These are phyloP conservation scores for Pontederia paniculata DNA, from an alignment of 176 grass and related monocot genomes.

Conservation along the genomic window DNA sequence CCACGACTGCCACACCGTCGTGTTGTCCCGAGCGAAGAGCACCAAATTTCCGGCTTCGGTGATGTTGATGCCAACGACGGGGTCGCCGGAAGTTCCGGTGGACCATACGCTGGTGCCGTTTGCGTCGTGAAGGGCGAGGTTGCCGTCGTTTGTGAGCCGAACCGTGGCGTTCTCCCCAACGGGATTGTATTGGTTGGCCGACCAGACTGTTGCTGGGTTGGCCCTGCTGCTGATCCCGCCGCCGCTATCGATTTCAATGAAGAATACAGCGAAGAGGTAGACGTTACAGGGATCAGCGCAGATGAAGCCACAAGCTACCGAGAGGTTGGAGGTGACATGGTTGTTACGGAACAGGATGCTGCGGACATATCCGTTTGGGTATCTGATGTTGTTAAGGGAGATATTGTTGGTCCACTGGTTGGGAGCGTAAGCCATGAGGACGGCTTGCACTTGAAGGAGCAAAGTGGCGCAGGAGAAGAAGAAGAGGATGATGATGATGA, in stretches of 20 bases:
- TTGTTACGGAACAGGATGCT: slow-evolving; percentile 10
- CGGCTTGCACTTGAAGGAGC: no score
- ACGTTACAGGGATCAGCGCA: slow-evolving; percentile 10
- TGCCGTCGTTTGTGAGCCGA: slow-evolving; percentile 16
- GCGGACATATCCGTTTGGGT: background rate
- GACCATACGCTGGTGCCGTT: slow-evolving; percentile 27
- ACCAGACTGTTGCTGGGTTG: slow-evolving; percentile 11
- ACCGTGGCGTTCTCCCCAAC: slow-evolving; percentile 25
- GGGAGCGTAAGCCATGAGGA: slow-evolving; percentile 1
- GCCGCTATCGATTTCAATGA: slow-evolving; percentile 8
- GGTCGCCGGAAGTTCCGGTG: background rate
- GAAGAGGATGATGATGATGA: no score
- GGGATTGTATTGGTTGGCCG: slow-evolving; percentile 14
- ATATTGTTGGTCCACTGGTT: slow-evolving; percentile 8
- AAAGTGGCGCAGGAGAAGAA: no score
- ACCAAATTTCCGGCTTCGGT: slow-evolving; percentile 34
- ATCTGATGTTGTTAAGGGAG: background rate
- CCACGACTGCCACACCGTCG: slow-evolving; percentile 33
- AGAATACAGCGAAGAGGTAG: slow-evolving; percentile 19
- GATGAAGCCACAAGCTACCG: slow-evolving; percentile 19
- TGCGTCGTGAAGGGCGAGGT: slow-evolving; percentile 10
- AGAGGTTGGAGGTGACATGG: background rate
- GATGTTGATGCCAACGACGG: slow-evolving; percentile 6
- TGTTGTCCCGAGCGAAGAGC: slow-evolving; percentile 13
- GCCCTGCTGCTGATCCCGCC: slow-evolving; percentile 2